Evolutionary conservation across 352 stramenopile species (phyloP), one percentile per base, ranked within the genome.

Genomic region (Pythium oligandrum): DNA sequence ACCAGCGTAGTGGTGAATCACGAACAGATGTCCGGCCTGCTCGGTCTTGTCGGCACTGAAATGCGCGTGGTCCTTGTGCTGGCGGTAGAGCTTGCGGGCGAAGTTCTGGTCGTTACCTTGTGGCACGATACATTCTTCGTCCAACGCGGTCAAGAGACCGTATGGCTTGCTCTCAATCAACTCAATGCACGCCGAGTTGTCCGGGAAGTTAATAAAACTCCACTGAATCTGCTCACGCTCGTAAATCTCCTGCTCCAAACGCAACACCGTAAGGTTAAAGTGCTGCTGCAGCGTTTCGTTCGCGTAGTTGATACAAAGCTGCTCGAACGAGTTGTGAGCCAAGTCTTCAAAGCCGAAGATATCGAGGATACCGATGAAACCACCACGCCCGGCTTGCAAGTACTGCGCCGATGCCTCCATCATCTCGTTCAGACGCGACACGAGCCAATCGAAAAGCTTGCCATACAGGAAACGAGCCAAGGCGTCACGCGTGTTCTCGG

Each of bases 381-480:
- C 65, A 4, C 70, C 67, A 53, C 75, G 65, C 9, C 67, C 64
- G 54, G 73, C 65, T 11, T 84, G 62, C 40, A 79, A 68, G 39
- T 44, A 53, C 12, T 45, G 6, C 12, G 44, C 26, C 11, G 47
- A 53, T 6, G 52, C 53, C 56, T 86, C 80, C 48, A 90, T 79
- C 39, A 85, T 90, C 11, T 86, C 75, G 60, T 96, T 97, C 52
- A 97, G 87, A n/a, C 78, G 81, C 7, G 56, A 65, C 1, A 97
- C 85, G 31, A 96, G 75, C 83, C 82, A 96, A 47, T 95, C 78
- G 39, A 99, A 99, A 11, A 99, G 70, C 40, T 93, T 90, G 31
- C 80, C 87, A 62, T 99, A 99, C 4, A 97, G 71, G 44, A 93
- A 96, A 35, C 98, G 98, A 36, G 95, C 92, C 4, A 98, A 67